Percentiles rank a stretch among this genome's conserved stretches.
Evolutionary conservation across 257 asterid species (phyloP).

Genomic region (Euphrasia confusa): DNA sequence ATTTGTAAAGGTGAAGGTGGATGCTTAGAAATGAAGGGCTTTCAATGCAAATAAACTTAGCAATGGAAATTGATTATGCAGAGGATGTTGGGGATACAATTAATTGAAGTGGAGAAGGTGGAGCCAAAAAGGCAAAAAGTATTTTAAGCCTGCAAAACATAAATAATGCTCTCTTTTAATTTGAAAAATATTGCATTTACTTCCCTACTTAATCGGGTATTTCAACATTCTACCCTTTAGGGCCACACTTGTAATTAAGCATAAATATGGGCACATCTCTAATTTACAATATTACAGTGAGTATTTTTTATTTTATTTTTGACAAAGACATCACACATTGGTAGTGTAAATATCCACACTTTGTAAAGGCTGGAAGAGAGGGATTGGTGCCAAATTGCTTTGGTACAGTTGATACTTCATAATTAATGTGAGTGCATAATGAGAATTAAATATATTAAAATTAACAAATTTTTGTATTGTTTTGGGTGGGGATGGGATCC

Average conservation of each 20-base stretch:
- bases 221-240: not conserved
- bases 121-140: conserved; percentile 2
- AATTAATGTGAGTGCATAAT: conserved; percentile 10
- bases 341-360: conserved; percentile 16
- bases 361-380: conserved; percentile 24
- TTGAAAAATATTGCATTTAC: conserved; percentile 8
- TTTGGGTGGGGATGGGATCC: conserved; percentile 1
- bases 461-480: conserved; percentile 10
- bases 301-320: not conserved
- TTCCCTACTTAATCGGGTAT: conserved; percentile 14
- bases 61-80: not conserved
- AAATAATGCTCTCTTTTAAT: conserved; percentile 12
- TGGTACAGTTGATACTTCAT: conserved; percentile 17
- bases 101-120: conserved; percentile 9
- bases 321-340: conserved; percentile 6
- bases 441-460: not conserved
- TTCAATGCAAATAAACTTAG: conserved; percentile 18
- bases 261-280: not conserved
- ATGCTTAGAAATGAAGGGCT: conserved; percentile 35
- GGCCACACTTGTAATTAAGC: not conserved
- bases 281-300: not conserved
- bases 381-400: conserved; percentile 22
- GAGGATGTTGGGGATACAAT: conserved; percentile 26
- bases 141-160: conserved; percentile 15
- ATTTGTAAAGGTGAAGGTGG: conserved; percentile 3